Evolutionary conservation across 2,329 filamentous ascomycete species (phyloP).

Genomic region (Pochonia chlamydosporia): DNA sequence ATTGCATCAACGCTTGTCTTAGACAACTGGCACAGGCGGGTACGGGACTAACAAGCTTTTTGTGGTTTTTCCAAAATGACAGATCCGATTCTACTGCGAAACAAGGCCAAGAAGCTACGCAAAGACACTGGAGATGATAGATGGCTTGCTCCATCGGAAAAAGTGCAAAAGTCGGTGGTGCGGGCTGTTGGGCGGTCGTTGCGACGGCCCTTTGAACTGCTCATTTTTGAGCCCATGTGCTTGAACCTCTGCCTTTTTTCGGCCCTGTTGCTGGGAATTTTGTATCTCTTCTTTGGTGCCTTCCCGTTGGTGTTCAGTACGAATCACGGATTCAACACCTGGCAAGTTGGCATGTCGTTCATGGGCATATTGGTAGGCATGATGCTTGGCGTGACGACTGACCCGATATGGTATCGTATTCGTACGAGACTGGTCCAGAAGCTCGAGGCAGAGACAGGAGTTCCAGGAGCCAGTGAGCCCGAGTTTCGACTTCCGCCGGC

Average conservation of each 20-base stretch:
- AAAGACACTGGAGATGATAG: slow-evolving; percentile 71
- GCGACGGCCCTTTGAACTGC: slow-evolving; percentile 69
- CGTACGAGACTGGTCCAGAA: slow-evolving; percentile 52
- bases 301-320: slow-evolving; percentile 73
- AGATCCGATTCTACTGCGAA: slow-evolving; percentile 64
- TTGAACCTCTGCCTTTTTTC: slow-evolving; percentile 76
- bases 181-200: slow-evolving; percentile 54
- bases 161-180: slow-evolving; percentile 59
- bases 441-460: slow-evolving; percentile 44
- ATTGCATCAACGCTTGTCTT: neutral
- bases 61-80: neutral
- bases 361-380: slow-evolving; percentile 66
- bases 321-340: slow-evolving; percentile 71
- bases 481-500: slow-evolving; percentile 79
- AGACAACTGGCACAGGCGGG: neutral
- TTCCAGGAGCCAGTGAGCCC: slow-evolving; percentile 63
- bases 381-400: slow-evolving; percentile 53
- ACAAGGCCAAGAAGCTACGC: slow-evolving; percentile 65
- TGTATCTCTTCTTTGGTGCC: slow-evolving; percentile 89
- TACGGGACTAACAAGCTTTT: neutral
- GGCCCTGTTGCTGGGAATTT: slow-evolving; percentile 76
- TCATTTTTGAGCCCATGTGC: slow-evolving; percentile 80
- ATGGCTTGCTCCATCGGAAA: slow-evolving; percentile 75
- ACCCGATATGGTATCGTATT: slow-evolving; percentile 60
- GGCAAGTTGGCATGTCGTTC: slow-evolving; percentile 76